Evolutionary conservation across 2,329 filamentous ascomycete species (phyloP), one percentile per base, ranked within the genome.

Genomic region (Exophiala sideris): DNA sequence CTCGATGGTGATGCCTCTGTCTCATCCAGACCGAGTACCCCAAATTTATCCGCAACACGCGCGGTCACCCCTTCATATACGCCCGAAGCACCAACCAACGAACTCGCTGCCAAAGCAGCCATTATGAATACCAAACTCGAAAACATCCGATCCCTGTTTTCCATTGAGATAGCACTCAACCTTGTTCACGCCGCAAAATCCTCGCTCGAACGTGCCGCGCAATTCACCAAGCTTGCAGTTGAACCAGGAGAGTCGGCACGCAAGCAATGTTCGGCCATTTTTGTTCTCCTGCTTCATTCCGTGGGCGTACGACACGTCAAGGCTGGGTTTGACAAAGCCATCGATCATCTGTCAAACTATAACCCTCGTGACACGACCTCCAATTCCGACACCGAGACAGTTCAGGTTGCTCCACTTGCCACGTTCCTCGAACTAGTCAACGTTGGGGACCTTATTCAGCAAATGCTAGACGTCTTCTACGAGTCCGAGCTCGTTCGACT

Each of bases 381-480:
- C 38, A 89, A 87, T 87, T 61, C 82, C 82, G 64, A 79, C 85
- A 60, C 76, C 82, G 9, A 89, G 5, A 44, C 88, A 1, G 91
- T 96, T 6, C 90, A 91, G 50, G 62, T 64, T 9, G 62, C 62
- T 4, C 94, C 94, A 1, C 80, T 99, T 3, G 91, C 96, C 42
- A 96, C 89, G 0, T 99, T 99, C 66, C 84, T 99, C 57, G 94
- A 99, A 73, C 82, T 99, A 24, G 94, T 99, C 69, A 99, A 99
- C 67, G 92, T 99, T 1, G 94, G 94, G 54, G 94, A 99, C 69
- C 79, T 99, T 54, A 99, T 99, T 64, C 90, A 95, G 56, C 94
- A 99, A 70, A 99, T 99, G 94, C 84, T 99, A 54, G 94, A 99
- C 68, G 91, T 99, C 33, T 99, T 99, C 69, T 99, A 95, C 72